Percentiles rank a stretch among this genome's conserved stretches.
Conservation (phyloP, 768 basidiomycete genomes). For the Russula lepida region DNA sequence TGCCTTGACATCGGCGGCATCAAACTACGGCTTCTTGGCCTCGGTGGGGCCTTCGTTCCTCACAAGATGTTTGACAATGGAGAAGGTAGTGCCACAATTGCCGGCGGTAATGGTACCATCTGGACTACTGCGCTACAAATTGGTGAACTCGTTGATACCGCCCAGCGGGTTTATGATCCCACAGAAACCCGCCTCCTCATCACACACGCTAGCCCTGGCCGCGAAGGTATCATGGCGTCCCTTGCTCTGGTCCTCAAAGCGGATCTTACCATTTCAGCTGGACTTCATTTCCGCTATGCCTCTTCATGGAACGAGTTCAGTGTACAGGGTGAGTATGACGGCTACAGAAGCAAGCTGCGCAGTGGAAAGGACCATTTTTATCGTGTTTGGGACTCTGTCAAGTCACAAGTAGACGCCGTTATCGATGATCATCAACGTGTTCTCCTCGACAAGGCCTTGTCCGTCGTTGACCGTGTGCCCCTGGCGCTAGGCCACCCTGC, state of each 20-base stretch:
- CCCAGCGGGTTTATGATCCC: slow-evolving; percentile 86
- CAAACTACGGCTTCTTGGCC: slow-evolving; percentile 87
- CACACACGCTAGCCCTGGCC: slow-evolving; percentile 85
- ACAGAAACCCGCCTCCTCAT: slow-evolving; percentile 91
- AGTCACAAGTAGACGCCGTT: slow-evolving; percentile 80
- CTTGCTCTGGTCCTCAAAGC: slow-evolving; percentile 87
- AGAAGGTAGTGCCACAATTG: slow-evolving; percentile 92
- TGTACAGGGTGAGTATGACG: slow-evolving; percentile 82
- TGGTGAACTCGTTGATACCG: slow-evolving; percentile 95
- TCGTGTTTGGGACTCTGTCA: slow-evolving; percentile 93
- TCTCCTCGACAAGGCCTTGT: slow-evolving; percentile 81
- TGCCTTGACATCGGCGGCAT: slow-evolving; percentile 88
- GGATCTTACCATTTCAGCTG: slow-evolving; percentile 88
- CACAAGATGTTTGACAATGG: slow-evolving; percentile 96
- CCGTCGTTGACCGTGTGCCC: slow-evolving; percentile 77
- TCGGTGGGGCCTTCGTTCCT: slow-evolving; percentile 89
- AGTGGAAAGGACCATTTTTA: slow-evolving; percentile 76
- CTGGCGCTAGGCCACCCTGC: slow-evolving; percentile 38
- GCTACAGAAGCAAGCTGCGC: slow-evolving; percentile 72
- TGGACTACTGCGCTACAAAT: slow-evolving; percentile 98
- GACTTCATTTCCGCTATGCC: slow-evolving; percentile 96
- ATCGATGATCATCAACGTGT: slow-evolving; percentile 87
- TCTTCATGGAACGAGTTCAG: slow-evolving; percentile 96
- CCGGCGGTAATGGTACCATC: slow-evolving; percentile 96
- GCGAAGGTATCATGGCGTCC: slow-evolving; percentile 88